Evolutionary conservation across 106 monocot genomes (phyloP).

Genomic region (Platanthera zijinensis): DNA sequence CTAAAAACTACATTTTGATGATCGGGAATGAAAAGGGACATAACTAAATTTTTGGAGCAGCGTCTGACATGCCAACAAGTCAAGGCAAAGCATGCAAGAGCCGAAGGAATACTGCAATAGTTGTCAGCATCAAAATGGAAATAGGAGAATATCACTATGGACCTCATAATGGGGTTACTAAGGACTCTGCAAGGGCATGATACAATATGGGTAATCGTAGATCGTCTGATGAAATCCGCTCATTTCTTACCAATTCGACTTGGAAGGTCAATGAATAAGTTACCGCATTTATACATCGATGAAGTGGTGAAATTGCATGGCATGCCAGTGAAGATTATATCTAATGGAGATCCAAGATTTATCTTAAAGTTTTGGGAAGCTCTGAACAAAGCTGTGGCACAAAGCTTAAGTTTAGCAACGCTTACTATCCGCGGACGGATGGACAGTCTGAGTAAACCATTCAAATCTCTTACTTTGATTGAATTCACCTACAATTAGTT

Average conservation of each 20-base stretch:
- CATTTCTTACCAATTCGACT: background rate
- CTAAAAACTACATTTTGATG: background rate
- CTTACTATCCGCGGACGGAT: background rate
- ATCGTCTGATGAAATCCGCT: background rate
- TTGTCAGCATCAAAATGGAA: background rate
- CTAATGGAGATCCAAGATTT: background rate
- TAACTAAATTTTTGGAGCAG: background rate
- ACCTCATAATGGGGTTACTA: background rate
- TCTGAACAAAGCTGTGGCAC: background rate
- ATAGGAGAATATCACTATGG: background rate
- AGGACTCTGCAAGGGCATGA: background rate
- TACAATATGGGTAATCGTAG: background rate
- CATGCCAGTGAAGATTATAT: background rate
- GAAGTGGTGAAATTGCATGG: background rate
- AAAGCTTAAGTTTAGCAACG: background rate
- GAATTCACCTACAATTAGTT: background rate
- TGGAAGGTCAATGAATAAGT: background rate
- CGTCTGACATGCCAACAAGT: background rate
- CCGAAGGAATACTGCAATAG: background rate
- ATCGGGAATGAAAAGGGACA: background rate
- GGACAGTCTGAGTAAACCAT: background rate
- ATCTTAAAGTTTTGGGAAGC: background rate
- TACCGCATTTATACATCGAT: background rate
- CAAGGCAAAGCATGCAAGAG: background rate
- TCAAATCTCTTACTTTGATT: background rate